Evolutionary conservation across 2,329 filamentous ascomycete species (phyloP), one percentile per base, ranked within the genome.

Genomic region (Helminthosporium solani): DNA sequence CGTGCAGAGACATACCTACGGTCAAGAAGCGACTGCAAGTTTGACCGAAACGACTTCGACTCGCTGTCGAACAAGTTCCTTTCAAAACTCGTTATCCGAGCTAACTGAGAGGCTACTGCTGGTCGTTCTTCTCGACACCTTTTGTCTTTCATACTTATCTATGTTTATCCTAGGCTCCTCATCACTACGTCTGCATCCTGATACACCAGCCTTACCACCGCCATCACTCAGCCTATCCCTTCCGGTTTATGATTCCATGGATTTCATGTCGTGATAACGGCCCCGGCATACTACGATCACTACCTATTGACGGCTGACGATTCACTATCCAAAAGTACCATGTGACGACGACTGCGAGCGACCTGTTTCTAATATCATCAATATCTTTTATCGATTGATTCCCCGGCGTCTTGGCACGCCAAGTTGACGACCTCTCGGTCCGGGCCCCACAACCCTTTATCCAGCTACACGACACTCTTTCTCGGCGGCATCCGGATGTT

Each of bases 1-100:
- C 30, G 20, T 52, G 34, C 75, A 96, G 91, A 96, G 75, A 78
- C 82, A 44, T 97, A 96, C 73, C 81, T 97, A 51, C 85, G 89
- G 64, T 84, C 84, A 50, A 88, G 92, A 59, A 81, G 83, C 58
- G 84, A 86, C 47, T 83, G 87, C 63, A 89, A 86, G 72, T 97
- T 96, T 71, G 87, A 96, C 75, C 85, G 88, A 60, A 83, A 86
- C 61, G 89, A 97, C 76, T 97, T 96, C 68, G 92, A 97, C 76
- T 94, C 86, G 50, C 75, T 97, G 67, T 95, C 91, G 42, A 96
- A 96, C 79, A 97, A 96, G 78, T 96, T 97, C 78, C 76, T 96
- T 59, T 95, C 91, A 30, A 95, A 95, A 75, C 83, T 97, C 65
- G 91, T 96, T 70, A 96, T 96, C 71, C 90, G 92, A 61, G 88